phyloP scores from a whole-genome alignment of 441 rosid species.

The Flueggea neowawraea region DNA sequence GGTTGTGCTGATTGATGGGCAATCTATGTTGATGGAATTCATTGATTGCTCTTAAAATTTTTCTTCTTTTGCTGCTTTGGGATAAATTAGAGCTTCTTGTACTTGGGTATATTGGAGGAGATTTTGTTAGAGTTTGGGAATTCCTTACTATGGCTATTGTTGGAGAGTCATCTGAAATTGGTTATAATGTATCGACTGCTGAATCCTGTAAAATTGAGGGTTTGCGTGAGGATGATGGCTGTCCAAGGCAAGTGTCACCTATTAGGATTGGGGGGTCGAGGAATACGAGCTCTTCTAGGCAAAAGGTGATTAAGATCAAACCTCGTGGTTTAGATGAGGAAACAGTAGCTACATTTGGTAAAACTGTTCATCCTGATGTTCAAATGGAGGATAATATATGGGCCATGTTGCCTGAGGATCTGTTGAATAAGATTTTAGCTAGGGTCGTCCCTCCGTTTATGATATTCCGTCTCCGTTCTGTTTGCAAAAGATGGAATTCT shows the following conservation, averaged over 20 bases:
- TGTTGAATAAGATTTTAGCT: conserved; percentile 80
- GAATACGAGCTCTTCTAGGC: conserved; percentile 79
- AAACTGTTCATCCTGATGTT: conserved; percentile 59
- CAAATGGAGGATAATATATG: conserved; percentile 92
- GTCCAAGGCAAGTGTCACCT: conserved; percentile 61
- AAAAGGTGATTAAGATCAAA: conserved; percentile 78
- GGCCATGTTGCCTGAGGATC: conserved; percentile 97
- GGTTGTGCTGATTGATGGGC: conserved; percentile 8
- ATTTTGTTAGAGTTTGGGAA: conserved; percentile 6
- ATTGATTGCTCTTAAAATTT: conserved; percentile 10
- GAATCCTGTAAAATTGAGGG: conserved; percentile 24
- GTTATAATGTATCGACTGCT: conserved; percentile 22
- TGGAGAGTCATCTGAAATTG: conserved; percentile 40
- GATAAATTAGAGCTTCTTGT: conserved; percentile 9
- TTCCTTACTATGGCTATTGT: conserved; percentile 33
- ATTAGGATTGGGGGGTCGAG: conserved; percentile 63
- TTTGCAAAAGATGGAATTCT: conserved; percentile 89
- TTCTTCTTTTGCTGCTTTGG: conserved; percentile 11
- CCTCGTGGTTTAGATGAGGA: conserved; percentile 97
- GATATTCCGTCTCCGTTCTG: conserved; percentile 89
- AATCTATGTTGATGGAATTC: conserved; percentile 17
- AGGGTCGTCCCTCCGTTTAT: conserved; percentile 91
- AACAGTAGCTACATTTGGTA: conserved; percentile 75
- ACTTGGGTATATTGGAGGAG: conserved; percentile 1
- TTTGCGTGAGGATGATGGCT: conserved; percentile 38